A percentile compares a stretch with the other conserved stretches of the same genome.
Conservation (phyloP, 2,329 filamentous ascomycete genomes). For the Amesomyces nigricolor region DNA sequence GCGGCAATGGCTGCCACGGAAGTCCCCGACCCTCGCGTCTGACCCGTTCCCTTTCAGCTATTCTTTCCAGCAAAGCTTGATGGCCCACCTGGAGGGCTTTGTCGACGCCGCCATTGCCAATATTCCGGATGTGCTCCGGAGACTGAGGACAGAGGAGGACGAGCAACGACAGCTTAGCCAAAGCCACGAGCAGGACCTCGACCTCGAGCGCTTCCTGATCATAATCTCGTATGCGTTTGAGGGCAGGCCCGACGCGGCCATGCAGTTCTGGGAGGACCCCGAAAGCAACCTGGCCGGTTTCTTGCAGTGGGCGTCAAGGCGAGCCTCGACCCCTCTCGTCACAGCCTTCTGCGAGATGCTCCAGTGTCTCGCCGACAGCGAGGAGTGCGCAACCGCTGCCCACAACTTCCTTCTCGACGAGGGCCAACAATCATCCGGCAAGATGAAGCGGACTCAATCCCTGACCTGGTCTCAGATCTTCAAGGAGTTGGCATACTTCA, state of each 20-base stretch:
- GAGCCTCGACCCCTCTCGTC: constrained; percentile 91
- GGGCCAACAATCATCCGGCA: constrained; percentile 64
- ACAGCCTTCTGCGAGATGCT: constrained; percentile 97
- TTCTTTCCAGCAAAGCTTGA: constrained; percentile 66
- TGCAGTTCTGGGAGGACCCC: constrained; percentile 85
- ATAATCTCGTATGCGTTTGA: constrained; percentile 92
- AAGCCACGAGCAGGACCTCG: constrained; percentile 60
- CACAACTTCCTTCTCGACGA: constrained; percentile 90
- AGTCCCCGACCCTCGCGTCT: constrained; percentile 62
- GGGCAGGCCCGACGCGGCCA: constrained; percentile 73
- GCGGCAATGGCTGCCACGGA: constrained; percentile 75
- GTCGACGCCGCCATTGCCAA: constrained; percentile 92
- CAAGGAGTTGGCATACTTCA: constrained; percentile 80
- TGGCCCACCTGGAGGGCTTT: constrained; percentile 79
- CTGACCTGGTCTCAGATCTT: constrained; percentile 93
- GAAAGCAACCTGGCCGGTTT: constrained; percentile 94
- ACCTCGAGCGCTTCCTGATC: constrained; percentile 84
- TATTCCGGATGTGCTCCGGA: constrained; percentile 84
- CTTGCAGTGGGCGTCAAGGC: constrained; percentile 90
- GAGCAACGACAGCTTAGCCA: constrained; percentile 69
- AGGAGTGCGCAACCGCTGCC: constrained; percentile 74
- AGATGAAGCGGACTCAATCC: constrained; percentile 75
- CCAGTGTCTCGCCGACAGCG: constrained; percentile 76
- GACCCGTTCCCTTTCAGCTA: constrained; percentile 65
- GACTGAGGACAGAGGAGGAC: constrained; percentile 82